Conservation (phyloP, 78 protist genomes). For the Neovahlkampfia damariscottae region DNA sequence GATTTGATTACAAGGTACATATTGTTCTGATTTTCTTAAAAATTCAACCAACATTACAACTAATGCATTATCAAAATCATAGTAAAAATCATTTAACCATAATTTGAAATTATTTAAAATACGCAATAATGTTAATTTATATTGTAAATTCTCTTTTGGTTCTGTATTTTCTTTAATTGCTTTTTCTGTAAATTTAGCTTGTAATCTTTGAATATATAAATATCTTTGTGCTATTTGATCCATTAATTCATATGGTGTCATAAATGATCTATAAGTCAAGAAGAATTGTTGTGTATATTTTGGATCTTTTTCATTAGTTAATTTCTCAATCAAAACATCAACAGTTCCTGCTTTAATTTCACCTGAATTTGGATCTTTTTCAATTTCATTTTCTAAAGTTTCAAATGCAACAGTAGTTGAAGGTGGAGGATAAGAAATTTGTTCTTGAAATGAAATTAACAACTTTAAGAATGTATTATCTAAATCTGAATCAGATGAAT, state of each 20-base stretch:
- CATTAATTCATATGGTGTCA: background rate
- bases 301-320: background rate
- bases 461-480: too few species aligned
- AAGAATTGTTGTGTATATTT: slow-evolving; percentile 1
- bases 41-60: too few species aligned
- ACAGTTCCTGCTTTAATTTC: slow-evolving; percentile 3
- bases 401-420: too few species aligned
- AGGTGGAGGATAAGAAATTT: too few species aligned
- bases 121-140: background rate
- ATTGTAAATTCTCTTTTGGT: background rate
- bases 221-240: background rate
- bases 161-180: background rate
- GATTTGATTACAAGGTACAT: background rate
- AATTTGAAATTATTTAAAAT: background rate
- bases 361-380: background rate
- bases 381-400: too few species aligned
- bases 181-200: background rate
- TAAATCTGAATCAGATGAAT: too few species aligned
- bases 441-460: too few species aligned
- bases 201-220: background rate
- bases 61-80: background rate
- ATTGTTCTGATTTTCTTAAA: background rate
- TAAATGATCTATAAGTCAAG: slow-evolving; percentile 8
- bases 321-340: background rate
- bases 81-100: background rate